Base-by-base conservation (phyloP, 2,329 filamentous ascomycete genomes). In the Microcera coccophila region DNA sequence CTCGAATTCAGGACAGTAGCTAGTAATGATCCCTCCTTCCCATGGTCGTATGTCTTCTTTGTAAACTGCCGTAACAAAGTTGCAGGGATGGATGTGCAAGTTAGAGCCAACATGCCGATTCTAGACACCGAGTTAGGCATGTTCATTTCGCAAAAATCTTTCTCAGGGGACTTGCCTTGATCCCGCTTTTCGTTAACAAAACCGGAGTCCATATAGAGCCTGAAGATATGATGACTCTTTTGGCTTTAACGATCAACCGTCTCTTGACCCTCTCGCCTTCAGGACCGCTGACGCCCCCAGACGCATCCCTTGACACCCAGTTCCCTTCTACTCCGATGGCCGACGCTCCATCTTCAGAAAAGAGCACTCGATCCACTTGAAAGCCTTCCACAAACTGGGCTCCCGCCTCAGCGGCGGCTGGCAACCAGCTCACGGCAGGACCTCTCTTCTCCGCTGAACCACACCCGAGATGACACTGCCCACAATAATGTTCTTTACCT, bases 381-480 rank as follows among this genome's bases (percentile, higher is more conserved):
- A 93, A 88, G 0, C 90, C 90, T 69, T 96, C 89, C 44, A 94
- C 78, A 60, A 95, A 95, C 50, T 77, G 72, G 1, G 90, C 87
- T 1, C 90, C 90, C 1, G 85, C 81, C 39, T 75, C 75, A 1
- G 83, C 85, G 3, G 91, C 90, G 54, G 90, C 87, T 0, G 87
- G 87, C 12, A 96, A 71, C 73, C 82, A 96, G 5, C 80, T 81
- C 18, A 87, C 81, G 0, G 79, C 77, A 0, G 90, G 86, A 0
- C 90, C 89, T 62, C 85, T 82, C 69, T 96, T 96, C 50, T 82
- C 81, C 36, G 76, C 81, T 2, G 79, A 78, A 16, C 78, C 78
- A 54, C 81, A 84, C 10, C 81, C 81, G 24, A 81, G 55, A 26
- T 74, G 70, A 60, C 81, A 84, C 47, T 74, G 72, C 9, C 84